Percentiles rank a stretch among this genome's conserved stretches.
phyloP scores from a whole-genome alignment of 2,329 filamentous ascomycete genomes.

The Penicillium sp. region DNA sequence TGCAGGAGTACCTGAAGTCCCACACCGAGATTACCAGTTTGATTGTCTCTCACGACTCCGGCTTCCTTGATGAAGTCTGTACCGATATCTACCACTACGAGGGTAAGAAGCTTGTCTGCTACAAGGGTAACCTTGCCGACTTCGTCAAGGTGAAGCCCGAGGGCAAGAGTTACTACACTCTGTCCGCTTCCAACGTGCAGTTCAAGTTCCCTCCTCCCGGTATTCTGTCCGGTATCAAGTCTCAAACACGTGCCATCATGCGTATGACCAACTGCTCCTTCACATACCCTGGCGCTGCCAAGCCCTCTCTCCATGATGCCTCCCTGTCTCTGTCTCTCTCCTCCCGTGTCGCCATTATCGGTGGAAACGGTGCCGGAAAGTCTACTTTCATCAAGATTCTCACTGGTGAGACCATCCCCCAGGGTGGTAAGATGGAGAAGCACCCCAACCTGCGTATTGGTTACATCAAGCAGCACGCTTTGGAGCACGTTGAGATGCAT shows the following conservation, averaged over 20 bases:
- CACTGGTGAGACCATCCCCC: conserved; percentile 86
- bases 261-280: conserved; percentile 91
- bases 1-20: conserved; percentile 92
- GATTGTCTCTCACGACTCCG: conserved; percentile 98
- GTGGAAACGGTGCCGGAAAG: conserved; percentile 96
- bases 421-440: conserved; percentile 87
- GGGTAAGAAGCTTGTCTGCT: conserved; percentile 79
- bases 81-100: conserved; percentile 99
- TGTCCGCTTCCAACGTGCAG: conserved; percentile 82
- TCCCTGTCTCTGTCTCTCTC: conserved; percentile 87
- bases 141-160: conserved; percentile 92
- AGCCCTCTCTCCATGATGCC: conserved; percentile 84
- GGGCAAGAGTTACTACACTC: conserved; percentile 96
- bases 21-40: conserved; percentile 95
- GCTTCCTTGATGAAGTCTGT: conserved; percentile 94
- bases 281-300: conserved; percentile 86
- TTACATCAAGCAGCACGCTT: conserved; percentile 98
- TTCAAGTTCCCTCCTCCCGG: conserved; percentile 98
- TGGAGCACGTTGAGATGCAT: conserved; percentile 99
- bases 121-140: conserved; percentile 53
- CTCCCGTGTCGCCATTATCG: conserved; percentile 93
- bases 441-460: conserved; percentile 98
- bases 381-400: conserved; percentile 97
- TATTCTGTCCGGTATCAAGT: conserved; percentile 93
- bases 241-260: conserved; percentile 87